Percentiles rank a stretch among this genome's conserved stretches.
These are phyloP conservation scores for Aureobasidium mangrovei DNA, from an alignment of 2,329 filamentous ascomycete genomes.

Conservation along the genomic window DNA sequence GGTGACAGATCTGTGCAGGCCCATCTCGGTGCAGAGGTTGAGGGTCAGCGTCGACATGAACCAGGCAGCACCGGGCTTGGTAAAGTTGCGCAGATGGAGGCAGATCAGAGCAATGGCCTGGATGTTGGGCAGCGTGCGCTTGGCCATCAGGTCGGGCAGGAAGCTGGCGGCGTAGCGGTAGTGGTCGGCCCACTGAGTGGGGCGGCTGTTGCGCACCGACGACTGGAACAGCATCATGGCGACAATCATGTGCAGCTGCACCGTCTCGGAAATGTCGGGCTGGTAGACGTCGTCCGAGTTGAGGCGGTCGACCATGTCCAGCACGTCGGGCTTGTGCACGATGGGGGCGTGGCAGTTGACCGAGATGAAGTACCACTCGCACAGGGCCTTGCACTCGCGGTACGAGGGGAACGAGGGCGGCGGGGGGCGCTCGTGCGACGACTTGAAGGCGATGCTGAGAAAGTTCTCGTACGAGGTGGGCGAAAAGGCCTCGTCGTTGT, in stretches of 20 bases:
- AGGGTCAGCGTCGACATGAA: conserved; percentile 58
- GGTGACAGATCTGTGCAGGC: conserved; percentile 63
- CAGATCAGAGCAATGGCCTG: conserved; percentile 67
- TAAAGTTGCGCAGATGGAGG: conserved; percentile 64
- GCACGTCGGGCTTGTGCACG: conserved; percentile 67
- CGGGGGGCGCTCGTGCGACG: conserved; percentile 46
- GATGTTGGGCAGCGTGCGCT: conserved; percentile 55
- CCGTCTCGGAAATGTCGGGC: conserved; percentile 55
- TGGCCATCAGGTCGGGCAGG: conserved; percentile 55
- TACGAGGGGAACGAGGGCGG: conserved; percentile 54
- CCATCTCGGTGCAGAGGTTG: conserved; percentile 62
- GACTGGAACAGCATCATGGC: conserved; percentile 71
- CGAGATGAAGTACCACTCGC: conserved; percentile 66
- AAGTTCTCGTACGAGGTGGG: conserved; percentile 63
- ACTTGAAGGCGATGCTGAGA: conserved; percentile 53
- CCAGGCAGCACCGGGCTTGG: conserved; percentile 68
- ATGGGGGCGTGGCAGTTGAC: conserved; percentile 65
- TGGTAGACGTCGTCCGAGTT: conserved; percentile 61
- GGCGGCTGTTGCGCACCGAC: conserved; percentile 59
- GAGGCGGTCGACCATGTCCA: conserved; percentile 57
- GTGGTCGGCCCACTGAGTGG: conserved; percentile 63
- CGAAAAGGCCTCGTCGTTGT: conserved; percentile 53
- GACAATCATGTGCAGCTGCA: conserved; percentile 70
- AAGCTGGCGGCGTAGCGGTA: conserved; percentile 67
- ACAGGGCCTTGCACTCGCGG: conserved; percentile 57